A percentile compares a stretch with the other conserved stretches of the same genome.
Conservation (phyloP, 192 early-diverging fungal species). For the Fimicolochytrium jonesii region DNA sequence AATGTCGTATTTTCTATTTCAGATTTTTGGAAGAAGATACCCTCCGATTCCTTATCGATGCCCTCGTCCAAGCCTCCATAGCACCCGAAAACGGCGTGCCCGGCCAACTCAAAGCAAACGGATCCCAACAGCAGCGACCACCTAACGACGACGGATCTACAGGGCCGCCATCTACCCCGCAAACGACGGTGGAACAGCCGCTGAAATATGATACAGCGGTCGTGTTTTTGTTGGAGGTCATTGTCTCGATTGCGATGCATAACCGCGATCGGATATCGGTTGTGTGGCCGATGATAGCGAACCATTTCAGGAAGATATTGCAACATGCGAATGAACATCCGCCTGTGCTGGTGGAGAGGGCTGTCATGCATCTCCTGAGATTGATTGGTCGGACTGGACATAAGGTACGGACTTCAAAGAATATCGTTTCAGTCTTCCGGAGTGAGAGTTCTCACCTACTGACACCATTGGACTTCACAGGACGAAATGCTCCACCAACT, state of each 20-base stretch:
- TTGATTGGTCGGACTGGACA: conserved; percentile 68
- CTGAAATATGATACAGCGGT: conserved; percentile 44
- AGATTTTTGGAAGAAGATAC: conserved; percentile 67
- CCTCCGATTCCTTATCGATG: conserved; percentile 53
- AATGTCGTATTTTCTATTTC: too few species aligned
- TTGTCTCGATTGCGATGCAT: conserved; percentile 69
- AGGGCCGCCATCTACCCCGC: not conserved
- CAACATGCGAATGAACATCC: conserved; percentile 59
- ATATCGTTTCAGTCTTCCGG: too few species aligned
- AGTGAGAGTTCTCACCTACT: too few species aligned
- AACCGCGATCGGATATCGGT: conserved; percentile 68
- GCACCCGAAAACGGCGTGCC: conserved; percentile 5
- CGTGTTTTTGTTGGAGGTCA: conserved; percentile 71
- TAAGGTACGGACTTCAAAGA: conserved; percentile 18
- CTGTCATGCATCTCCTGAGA: conserved; percentile 68
- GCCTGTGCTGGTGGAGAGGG: conserved; percentile 68
- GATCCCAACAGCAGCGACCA: not conserved
- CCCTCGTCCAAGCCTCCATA: conserved; percentile 46
- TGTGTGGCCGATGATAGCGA: conserved; percentile 60
- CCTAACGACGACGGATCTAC: not conserved
- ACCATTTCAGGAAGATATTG: conserved; percentile 69
- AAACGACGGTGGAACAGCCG: too few species aligned
- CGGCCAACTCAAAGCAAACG: not conserved
- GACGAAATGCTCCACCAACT: conserved; percentile 37
- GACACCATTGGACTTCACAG: not conserved